Conservation (phyloP, 2,329 filamentous ascomycete species). For the Aspergillus oerlinghausenensis region DNA sequence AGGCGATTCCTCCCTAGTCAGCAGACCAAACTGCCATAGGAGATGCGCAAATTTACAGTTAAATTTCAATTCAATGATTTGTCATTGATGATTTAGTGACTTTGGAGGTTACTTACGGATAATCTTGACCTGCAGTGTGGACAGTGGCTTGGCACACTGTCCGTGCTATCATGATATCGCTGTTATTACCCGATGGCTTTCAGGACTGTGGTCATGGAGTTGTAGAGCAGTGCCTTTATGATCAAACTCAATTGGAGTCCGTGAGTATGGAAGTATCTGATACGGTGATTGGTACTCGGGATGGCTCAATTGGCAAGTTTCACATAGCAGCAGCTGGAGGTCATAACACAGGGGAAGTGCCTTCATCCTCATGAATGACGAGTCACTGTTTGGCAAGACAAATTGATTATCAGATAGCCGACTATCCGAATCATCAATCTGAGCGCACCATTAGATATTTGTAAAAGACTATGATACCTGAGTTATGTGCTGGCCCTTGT, state of each 20-base stretch:
- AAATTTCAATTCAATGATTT: neutral
- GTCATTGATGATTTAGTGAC: neutral
- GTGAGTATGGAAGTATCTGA: too few relatives aligned
- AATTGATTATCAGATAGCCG: neutral
- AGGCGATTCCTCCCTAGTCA: neutral
- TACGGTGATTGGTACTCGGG: neutral
- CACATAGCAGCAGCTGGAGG: too few relatives aligned
- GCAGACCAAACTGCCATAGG: neutral
- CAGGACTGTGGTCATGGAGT: neutral
- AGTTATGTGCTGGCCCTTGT: neutral
- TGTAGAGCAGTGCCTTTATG: neutral
- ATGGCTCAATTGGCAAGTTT: too few relatives aligned
- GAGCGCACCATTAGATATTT: neutral
- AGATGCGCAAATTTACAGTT: neutral
- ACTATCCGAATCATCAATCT: neutral
- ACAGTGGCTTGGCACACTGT: neutral
- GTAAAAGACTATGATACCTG: neutral
- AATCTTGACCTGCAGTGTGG: neutral
- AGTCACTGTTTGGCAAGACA: neutral
- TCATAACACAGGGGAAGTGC: too few relatives aligned
- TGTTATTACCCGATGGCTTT: neutral
- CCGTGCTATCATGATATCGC: neutral
- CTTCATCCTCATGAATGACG: neutral
- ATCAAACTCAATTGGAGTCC: neutral
- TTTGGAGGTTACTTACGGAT: too few relatives aligned